Evolutionary conservation across 331 rosid species (phyloP).

Genomic region (Telfairia occidentalis): DNA sequence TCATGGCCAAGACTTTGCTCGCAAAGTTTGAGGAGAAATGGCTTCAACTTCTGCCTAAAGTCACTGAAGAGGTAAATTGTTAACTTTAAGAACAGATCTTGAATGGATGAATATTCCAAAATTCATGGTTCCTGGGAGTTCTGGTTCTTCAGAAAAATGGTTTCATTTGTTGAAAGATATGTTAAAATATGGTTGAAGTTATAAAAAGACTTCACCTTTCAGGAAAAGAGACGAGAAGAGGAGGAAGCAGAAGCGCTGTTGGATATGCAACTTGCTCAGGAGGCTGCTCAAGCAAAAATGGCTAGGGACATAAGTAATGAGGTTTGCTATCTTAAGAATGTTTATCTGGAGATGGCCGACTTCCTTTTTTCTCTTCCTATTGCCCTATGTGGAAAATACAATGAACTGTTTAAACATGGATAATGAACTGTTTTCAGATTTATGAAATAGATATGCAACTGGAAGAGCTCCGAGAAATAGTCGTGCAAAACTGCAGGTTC

Average conservation of each 20-base stretch:
- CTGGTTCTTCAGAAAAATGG: neutral
- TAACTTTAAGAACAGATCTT: neutral
- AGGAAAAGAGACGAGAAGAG: conserved; percentile 73
- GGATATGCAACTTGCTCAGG: conserved; percentile 73
- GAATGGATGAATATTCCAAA: neutral
- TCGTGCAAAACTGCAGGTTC: conserved; percentile 74
- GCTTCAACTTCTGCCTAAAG: conserved; percentile 77
- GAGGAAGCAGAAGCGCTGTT: conserved; percentile 71
- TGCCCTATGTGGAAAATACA: neutral
- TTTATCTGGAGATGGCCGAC: neutral
- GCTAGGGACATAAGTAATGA: conserved; percentile 68
- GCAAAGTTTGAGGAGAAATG: conserved; percentile 88
- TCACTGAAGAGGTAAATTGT: conserved; percentile 67
- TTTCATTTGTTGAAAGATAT: neutral
- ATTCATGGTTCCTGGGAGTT: neutral
- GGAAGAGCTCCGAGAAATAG: conserved; percentile 72
- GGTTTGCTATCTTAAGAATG: conserved; percentile 23
- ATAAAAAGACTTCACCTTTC: conserved; percentile 10
- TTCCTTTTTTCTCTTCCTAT: conserved; percentile 7
- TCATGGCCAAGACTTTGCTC: conserved; percentile 86
- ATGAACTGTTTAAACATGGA: neutral
- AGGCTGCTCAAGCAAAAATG: conserved; percentile 71
- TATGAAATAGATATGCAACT: conserved; percentile 55
- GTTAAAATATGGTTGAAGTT: neutral
- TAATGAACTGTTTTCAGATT: conserved; percentile 47